Conservation (phyloP, 495 filamentous ascomycete species). For the Aspergillus sparsus region DNA sequence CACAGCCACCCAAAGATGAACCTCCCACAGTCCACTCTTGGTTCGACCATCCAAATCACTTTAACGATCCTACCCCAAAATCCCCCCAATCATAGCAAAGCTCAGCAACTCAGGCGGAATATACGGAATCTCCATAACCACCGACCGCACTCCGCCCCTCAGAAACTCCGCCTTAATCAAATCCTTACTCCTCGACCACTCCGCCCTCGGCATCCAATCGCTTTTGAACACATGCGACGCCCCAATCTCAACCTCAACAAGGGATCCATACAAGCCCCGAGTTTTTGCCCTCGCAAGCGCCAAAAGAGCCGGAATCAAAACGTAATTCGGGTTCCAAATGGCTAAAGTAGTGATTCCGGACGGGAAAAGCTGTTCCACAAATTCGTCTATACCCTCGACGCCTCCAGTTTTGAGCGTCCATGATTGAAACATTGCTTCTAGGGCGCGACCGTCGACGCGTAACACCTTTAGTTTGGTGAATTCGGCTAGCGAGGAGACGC, state of each 20-base stretch:
- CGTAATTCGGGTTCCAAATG: not conserved
- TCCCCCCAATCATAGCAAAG: not conserved
- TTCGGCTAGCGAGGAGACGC: not conserved
- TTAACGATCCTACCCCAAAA: not conserved
- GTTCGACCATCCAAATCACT: too few relatives aligned
- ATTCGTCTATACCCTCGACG: not conserved
- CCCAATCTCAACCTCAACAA: constrained; percentile 1
- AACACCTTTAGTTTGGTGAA: not conserved
- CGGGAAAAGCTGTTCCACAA: constrained; percentile 2
- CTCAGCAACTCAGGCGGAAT: not conserved
- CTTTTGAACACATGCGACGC: constrained; percentile 1
- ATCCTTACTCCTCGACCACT: not conserved
- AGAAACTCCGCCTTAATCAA: constrained; percentile 2
- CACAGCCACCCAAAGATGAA: too few relatives aligned
- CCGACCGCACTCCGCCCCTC: constrained; percentile 2
- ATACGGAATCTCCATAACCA: not conserved
- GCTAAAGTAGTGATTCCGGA: not conserved
- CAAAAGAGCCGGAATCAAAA: constrained; percentile 3
- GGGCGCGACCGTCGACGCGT: not conserved
- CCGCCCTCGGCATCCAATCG: not conserved
- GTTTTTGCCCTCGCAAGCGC: not conserved
- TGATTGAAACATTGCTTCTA: constrained; percentile 1
- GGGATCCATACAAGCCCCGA: not conserved
- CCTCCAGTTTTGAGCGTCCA: constrained; percentile 5
- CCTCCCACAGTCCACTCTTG: too few relatives aligned